Evolutionary conservation across 306 rosid species (phyloP).

Genomic region (Vicia sativa): DNA sequence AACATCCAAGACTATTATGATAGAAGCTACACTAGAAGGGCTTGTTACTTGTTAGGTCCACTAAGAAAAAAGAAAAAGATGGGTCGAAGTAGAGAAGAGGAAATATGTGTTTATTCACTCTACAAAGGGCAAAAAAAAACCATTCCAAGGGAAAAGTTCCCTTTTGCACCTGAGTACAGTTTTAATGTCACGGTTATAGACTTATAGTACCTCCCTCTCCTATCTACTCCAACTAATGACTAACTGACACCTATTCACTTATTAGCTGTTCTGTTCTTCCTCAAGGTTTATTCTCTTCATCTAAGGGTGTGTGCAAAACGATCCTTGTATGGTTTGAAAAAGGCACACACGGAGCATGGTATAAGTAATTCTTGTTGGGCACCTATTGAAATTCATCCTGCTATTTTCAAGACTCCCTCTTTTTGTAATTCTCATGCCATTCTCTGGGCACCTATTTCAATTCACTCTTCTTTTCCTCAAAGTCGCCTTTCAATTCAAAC

Average conservation of each 20-base stretch:
- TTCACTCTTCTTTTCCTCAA: too few species aligned
- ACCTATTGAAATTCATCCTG: too few species aligned
- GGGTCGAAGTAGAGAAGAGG: neutral
- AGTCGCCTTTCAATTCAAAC: too few species aligned
- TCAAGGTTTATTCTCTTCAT: too few species aligned
- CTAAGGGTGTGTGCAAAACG: too few species aligned
- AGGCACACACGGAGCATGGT: too few species aligned
- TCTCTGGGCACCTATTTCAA: too few species aligned
- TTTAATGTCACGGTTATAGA: neutral
- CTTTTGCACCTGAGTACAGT: slow-evolving; percentile 1
- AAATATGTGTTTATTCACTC: neutral
- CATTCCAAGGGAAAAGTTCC: neutral
- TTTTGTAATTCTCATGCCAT: too few species aligned
- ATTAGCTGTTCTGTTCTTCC: neutral
- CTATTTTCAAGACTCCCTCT: too few species aligned
- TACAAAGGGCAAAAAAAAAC: neutral
- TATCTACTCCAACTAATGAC: neutral
- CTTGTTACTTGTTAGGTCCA: neutral
- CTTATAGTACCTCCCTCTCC: neutral
- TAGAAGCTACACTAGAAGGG: slow-evolving; percentile 7
- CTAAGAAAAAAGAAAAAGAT: neutral
- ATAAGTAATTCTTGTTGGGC: too few species aligned
- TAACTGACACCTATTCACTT: neutral
- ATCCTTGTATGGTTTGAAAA: too few species aligned
- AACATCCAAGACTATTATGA: slow-evolving; percentile 4